Evolutionary conservation across 1,284 basidiomycete genomes (phyloP).

Genomic region (Afroboletus lepidellus): DNA sequence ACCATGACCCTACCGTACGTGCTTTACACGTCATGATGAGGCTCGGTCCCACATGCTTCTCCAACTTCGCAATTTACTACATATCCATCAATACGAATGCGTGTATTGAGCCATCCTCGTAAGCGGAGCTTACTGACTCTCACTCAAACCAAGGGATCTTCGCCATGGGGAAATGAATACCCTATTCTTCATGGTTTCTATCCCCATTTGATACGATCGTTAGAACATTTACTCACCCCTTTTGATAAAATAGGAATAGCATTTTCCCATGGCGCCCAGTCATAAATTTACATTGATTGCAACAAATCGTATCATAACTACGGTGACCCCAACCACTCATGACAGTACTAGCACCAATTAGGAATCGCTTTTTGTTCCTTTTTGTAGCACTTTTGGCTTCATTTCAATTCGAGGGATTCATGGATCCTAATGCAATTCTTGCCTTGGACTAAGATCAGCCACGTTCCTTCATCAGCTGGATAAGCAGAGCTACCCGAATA

Average conservation of each 20-base stretch:
- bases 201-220: constrained; percentile 19
- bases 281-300: constrained; percentile 1
- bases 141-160: constrained; percentile 5
- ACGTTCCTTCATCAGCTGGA: not conserved
- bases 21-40: constrained; percentile 26
- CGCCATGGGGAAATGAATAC: constrained; percentile 18
- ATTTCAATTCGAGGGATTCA: not conserved
- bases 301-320: constrained; percentile 27
- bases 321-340: constrained; percentile 10
- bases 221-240: constrained; percentile 13
- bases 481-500: constrained; percentile 19
- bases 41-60: constrained; percentile 4
- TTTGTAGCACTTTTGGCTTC: constrained; percentile 6
- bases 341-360: not conserved
- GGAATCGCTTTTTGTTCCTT: constrained; percentile 4
- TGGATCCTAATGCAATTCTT: constrained; percentile 8
- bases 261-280: constrained; percentile 31
- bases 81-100: constrained; percentile 5
- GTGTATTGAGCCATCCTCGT: constrained; percentile 19
- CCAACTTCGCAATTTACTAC: not conserved
- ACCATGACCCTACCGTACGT: not conserved
- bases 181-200: constrained; percentile 16
- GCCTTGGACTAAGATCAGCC: not conserved
- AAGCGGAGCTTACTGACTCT: constrained; percentile 9
- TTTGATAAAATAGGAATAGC: constrained; percentile 13